phyloP scores from a whole-genome alignment of 192 early-diverging fungal species.

The Phlyctochytrium bullatum region DNA sequence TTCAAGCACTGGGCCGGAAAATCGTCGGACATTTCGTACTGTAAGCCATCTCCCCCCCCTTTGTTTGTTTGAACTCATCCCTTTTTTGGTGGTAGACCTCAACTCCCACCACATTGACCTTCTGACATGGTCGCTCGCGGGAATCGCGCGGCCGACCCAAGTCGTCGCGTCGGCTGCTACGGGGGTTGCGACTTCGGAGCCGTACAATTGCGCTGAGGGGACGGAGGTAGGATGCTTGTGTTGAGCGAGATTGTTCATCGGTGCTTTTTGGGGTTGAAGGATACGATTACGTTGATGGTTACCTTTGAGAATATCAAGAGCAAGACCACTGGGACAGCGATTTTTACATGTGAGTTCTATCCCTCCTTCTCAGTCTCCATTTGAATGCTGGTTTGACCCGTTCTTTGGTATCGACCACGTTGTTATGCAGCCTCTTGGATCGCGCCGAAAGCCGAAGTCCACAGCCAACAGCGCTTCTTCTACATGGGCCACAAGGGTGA shows the following conservation, averaged over 20 bases:
- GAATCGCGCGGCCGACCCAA: constrained; percentile 27
- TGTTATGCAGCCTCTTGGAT: constrained; percentile 51
- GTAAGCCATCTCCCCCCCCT: neutral
- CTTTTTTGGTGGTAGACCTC: constrained; percentile 20
- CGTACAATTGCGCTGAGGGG: constrained; percentile 27
- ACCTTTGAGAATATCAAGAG: constrained; percentile 32
- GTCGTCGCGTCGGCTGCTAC: constrained; percentile 35
- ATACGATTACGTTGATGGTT: constrained; percentile 44
- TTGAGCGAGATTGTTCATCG: neutral
- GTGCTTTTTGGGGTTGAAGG: neutral
- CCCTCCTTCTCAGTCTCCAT: neutral
- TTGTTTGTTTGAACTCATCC: no score
- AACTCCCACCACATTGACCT: constrained; percentile 50
- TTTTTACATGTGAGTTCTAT: constrained; percentile 34
- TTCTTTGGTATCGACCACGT: neutral
- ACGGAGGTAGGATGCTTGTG: constrained; percentile 22
- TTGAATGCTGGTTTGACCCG: neutral
- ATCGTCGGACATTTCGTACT: constrained; percentile 36
- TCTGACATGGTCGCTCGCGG: constrained; percentile 34
- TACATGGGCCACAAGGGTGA: constrained; percentile 46
- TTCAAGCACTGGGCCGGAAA: constrained; percentile 45
- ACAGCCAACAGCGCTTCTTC: constrained; percentile 43
- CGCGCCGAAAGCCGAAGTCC: constrained; percentile 44
- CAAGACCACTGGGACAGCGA: constrained; percentile 30
- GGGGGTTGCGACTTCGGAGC: constrained; percentile 38